These are phyloP conservation scores for Isabelozyma rhagii DNA, from an alignment of 805 yeast species.

Conservation along the genomic window DNA sequence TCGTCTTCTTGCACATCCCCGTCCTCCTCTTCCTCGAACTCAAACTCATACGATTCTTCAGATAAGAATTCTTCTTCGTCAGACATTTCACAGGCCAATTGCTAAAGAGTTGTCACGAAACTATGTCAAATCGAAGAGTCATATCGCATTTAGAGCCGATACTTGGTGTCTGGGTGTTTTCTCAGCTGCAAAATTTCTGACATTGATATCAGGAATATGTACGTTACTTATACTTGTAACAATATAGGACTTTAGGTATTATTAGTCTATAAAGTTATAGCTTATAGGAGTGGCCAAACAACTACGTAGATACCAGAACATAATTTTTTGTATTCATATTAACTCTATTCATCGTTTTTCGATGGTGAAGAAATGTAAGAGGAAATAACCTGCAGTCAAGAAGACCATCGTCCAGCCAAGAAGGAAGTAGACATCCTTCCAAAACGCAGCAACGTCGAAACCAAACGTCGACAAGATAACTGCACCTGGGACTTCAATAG, in stretches of 20 bases:
- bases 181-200: background rate
- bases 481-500: conserved; percentile 97
- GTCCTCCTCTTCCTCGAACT: conserved; percentile 32
- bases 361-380: conserved; percentile 67
- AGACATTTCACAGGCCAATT: conserved; percentile 18
- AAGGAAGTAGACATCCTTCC: conserved; percentile 62
- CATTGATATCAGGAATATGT: no score
- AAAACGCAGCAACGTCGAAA: conserved; percentile 74
- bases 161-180: background rate
- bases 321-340: background rate
- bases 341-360: conserved; percentile 57
- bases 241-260: no score
- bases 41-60: conserved; percentile 41
- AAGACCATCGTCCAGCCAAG: conserved; percentile 56
- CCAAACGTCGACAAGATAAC: conserved; percentile 95
- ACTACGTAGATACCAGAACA: background rate
- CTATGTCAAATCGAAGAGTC: background rate
- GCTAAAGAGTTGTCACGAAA: background rate
- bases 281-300: background rate
- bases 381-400: conserved; percentile 66
- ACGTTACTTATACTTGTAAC: no score
- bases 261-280: background rate
- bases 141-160: no score
- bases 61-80: conserved; percentile 34
- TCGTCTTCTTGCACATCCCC: conserved; percentile 24